Percentiles rank a stretch among this genome's conserved stretches.
These are phyloP conservation scores for Candida chilensis DNA, from an alignment of 805 yeast species.

Conservation along the genomic window DNA sequence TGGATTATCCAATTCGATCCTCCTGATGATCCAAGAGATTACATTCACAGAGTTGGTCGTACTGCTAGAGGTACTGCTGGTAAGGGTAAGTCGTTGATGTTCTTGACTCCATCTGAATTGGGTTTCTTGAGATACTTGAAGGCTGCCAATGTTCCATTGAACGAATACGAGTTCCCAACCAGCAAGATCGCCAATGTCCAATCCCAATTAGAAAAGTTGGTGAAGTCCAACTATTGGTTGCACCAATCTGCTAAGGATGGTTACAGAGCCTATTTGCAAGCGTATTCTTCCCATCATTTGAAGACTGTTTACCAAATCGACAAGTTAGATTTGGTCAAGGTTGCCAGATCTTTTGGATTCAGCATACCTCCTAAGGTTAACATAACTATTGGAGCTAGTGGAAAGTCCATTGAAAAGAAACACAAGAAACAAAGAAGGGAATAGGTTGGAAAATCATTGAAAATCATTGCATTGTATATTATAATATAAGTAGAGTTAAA, in stretches of 20 bases:
- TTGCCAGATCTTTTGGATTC: constrained; percentile 93
- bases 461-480: constrained; percentile 9
- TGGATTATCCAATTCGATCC: constrained; percentile 99
- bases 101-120: constrained; percentile 85
- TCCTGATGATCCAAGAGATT: constrained; percentile 99
- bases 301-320: constrained; percentile 96
- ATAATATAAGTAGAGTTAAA: too few species aligned
- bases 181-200: constrained; percentile 95
- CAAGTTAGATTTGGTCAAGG: constrained; percentile 87
- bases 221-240: constrained; percentile 86
- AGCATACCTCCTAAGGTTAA: constrained; percentile 94
- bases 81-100: constrained; percentile 91
- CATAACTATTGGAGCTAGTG: constrained; percentile 91
- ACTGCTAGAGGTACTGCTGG: constrained; percentile 92
- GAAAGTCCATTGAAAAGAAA: constrained; percentile 46
- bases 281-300: constrained; percentile 93
- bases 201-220: constrained; percentile 83
- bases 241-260: constrained; percentile 97
- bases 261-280: constrained; percentile 92
- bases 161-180: constrained; percentile 93
- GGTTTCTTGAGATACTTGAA: constrained; percentile 93
- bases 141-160: constrained; percentile 94
- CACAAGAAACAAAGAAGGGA: constrained; percentile 32
- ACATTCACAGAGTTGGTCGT: constrained; percentile 98
- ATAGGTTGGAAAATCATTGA: constrained; percentile 20